Evolutionary conservation across 768 basidiomycete species (phyloP), one percentile per base, ranked within the genome.

Genomic region (Serendipita sp.): DNA sequence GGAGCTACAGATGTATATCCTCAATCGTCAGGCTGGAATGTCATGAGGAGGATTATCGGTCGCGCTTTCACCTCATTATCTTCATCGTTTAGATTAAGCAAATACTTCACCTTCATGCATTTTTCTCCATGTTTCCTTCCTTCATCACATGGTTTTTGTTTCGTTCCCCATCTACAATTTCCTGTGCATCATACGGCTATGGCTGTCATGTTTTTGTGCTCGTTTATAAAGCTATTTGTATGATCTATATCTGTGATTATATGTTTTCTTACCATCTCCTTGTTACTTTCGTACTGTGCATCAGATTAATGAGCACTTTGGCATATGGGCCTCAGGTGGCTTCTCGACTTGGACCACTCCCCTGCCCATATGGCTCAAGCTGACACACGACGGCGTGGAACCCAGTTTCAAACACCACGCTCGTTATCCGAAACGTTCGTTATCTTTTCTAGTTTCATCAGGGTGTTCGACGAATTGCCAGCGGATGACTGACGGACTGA

Each of bases 21-120:
- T 86, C 62, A 88, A 85, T 70, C 84, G 86, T 66, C 85, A 86
- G 70, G 81, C 83, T 42, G 85, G 85, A 65, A 74, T 84, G 72
- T 83, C 51, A 33, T 58, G 31, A 31, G 28, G 9, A 28, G n/a
- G n/a, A n/a, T n/a, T 2, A 9, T 48, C 45, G n/a, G 7, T 1
- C n/a, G 5, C n/a, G 45, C 45, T 28, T 28, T 48, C n/a, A 9
- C 45, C 9, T 17, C 20, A 48, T 48, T 48, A 7, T 17, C 9
- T 28, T 9, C 5, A 20, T 20, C 5, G 45, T n/a, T n/a, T n/a
- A n/a, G n/a, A n/a, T n/a, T n/a, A n/a, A n/a, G n/a, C n/a, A n/a
- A 20, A n/a, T n/a, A 17, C 45, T 9, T 28, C n/a, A 17, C 7
- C n/a, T n/a, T 48, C 45, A 48, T 48, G 20, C 45, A 58, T 22